Evolutionary conservation across 2,329 filamentous ascomycete genomes (phyloP).

Genomic region (Colletotrichum nymphaeae): DNA sequence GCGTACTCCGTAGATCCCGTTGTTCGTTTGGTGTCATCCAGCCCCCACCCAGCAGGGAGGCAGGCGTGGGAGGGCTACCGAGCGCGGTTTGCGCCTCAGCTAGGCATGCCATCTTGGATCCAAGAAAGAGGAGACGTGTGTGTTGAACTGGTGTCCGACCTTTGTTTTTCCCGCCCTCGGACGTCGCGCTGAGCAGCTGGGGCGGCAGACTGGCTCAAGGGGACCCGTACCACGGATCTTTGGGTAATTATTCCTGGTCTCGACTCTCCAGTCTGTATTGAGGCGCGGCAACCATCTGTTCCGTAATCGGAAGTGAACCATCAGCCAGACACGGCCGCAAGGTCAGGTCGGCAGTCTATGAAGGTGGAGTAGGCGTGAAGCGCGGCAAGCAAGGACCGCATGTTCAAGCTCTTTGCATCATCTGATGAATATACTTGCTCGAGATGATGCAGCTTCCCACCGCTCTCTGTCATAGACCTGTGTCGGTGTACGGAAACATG

Average conservation of each 20-base stretch:
- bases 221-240: background rate
- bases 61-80: background rate
- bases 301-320: background rate
- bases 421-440: constrained; percentile 11
- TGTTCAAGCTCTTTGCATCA: constrained; percentile 13
- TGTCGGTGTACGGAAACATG: constrained; percentile 28
- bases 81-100: constrained; percentile 14
- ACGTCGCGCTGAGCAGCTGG: constrained; percentile 8
- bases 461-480: constrained; percentile 12
- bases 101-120: background rate
- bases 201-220: background rate
- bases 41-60: background rate
- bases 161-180: background rate
- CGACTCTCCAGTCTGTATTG: background rate
- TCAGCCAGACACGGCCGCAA: background rate
- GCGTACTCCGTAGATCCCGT: background rate
- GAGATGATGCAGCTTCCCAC: constrained; percentile 27
- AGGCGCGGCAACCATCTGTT: background rate
- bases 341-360: background rate
- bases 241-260: background rate
- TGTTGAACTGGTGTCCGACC: background rate
- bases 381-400: background rate
- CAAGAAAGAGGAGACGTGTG: background rate
- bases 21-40: background rate
- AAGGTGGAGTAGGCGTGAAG: background rate